Evolutionary conservation across 805 yeast genomes (phyloP).

Genomic region (Candida maesae): DNA sequence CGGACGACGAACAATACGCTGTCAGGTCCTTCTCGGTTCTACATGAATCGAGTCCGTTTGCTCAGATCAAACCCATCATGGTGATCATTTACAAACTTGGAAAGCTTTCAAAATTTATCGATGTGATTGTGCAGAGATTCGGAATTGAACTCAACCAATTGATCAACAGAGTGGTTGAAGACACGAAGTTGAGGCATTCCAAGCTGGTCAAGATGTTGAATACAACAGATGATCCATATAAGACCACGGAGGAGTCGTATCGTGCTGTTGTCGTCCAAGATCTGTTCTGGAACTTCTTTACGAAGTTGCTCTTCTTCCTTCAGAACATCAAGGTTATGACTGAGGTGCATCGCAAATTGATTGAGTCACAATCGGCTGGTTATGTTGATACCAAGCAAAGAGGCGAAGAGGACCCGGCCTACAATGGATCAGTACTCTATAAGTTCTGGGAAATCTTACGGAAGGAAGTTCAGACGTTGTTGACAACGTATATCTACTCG

Average conservation of each 20-base stretch:
- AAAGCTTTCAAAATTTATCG: constrained; percentile 55
- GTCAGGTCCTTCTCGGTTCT: constrained; percentile 29
- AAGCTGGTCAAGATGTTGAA: constrained; percentile 33
- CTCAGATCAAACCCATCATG: constrained; percentile 50
- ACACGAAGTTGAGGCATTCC: constrained; percentile 55
- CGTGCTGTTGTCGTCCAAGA: constrained; percentile 59
- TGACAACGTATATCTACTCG: constrained; percentile 21
- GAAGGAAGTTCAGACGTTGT: constrained; percentile 18
- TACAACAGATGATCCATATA: constrained; percentile 11
- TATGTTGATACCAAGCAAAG: not conserved
- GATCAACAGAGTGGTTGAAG: constrained; percentile 59
- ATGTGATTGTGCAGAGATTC: constrained; percentile 48
- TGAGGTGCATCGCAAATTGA: constrained; percentile 32
- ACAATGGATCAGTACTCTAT: constrained; percentile 1
- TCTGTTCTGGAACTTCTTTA: constrained; percentile 66
- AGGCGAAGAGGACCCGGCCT: not conserved
- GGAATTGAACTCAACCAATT: constrained; percentile 62
- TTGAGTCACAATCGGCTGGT: constrained; percentile 1
- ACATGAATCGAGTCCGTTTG: constrained; percentile 44
- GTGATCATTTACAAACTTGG: constrained; percentile 57
- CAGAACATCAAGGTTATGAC: constrained; percentile 67
- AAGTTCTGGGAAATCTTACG: constrained; percentile 18
- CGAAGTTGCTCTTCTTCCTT: constrained; percentile 55
- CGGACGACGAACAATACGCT: constrained; percentile 27
- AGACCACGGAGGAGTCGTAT: constrained; percentile 37